Base-by-base conservation (phyloP, 2,329 filamentous ascomycete species). In the Diplocarpon rosae region DNA sequence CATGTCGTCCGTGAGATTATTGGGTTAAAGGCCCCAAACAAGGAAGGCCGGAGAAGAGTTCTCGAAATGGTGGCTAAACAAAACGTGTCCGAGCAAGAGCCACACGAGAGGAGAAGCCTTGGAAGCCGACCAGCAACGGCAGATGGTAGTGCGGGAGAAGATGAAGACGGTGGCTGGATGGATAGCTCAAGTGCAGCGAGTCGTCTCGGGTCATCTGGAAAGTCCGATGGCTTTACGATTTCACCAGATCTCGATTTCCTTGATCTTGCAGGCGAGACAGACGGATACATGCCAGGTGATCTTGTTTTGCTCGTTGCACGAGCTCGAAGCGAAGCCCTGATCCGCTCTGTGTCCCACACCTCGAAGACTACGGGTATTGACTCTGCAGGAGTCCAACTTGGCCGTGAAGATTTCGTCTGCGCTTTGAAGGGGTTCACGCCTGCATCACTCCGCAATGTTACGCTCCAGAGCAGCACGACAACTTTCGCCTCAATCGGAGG, bases 251-350 rank as follows among this genome's bases (percentile, higher is more conserved):
- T 98, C 9, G 92, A 98, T 62, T 85, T 96, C 46, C 76, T 96
- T 8, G 90, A 96, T 51, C 74, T 98, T 45, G 88, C 93, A 14
- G 89, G 92, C 1, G 83, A 90, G 55, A 96, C 90, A 0, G 92
- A 98, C 60, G 92, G 92, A 1, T 98, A 96, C 61, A 95, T 96
- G 89, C 90, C 92, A 1, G 92, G 89, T 3, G 92, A 98, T 62
- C 71, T 98, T 31, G 80, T 83, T 13, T 73, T 95, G 2, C 76
- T 98, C 10, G 84, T 94, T 14, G 82, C 86, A 10, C 77, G 92
- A 47, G 90, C 92, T 31, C 78, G 89, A 43, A 95, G 90, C 56
- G 92, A 96, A 65, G 86, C 90, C 20, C 75, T 98, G 13, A 94
- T 96, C 55, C 83, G 90, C 9, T 82, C 83, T 7, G 81, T 96